These are phyloP conservation scores for Ilex aquifolium DNA, from an alignment of 257 asterid genomes.

Conservation along the genomic window DNA sequence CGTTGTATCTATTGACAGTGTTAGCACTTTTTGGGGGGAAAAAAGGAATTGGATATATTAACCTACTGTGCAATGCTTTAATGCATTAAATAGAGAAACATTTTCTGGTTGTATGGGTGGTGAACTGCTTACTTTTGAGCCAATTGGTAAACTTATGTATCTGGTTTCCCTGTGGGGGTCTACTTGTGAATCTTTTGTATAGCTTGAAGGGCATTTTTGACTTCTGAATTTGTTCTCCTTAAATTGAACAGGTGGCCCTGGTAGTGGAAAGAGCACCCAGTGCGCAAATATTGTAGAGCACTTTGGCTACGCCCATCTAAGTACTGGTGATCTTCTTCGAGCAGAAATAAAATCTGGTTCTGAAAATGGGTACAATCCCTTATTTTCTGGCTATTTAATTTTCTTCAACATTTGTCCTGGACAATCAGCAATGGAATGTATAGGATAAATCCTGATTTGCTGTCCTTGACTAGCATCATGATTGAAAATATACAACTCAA, in stretches of 20 bases:
- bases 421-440: too few relatives aligned
- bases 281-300: conserved; percentile 2
- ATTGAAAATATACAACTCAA: background rate
- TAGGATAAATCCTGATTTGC: background rate
- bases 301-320: conserved; percentile 1
- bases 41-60: too few relatives aligned
- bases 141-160: background rate
- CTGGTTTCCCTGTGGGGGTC: background rate
- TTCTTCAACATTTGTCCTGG: background rate
- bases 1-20: too few relatives aligned
- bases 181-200: background rate
- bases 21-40: too few relatives aligned
- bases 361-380: conserved; percentile 1
- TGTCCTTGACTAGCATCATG: background rate
- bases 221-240: conserved; percentile 3
- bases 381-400: background rate
- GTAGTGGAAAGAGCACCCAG: background rate
- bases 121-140: background rate
- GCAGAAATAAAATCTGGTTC: conserved; percentile 3
- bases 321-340: conserved; percentile 2
- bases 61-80: too few relatives aligned
- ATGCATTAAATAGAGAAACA: background rate
- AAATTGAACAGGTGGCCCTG: conserved; percentile 5
- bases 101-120: background rate
- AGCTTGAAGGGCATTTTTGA: background rate